Evolutionary conservation across 306 rosid genomes (phyloP).

Genomic region (Cucumis sativus): DNA sequence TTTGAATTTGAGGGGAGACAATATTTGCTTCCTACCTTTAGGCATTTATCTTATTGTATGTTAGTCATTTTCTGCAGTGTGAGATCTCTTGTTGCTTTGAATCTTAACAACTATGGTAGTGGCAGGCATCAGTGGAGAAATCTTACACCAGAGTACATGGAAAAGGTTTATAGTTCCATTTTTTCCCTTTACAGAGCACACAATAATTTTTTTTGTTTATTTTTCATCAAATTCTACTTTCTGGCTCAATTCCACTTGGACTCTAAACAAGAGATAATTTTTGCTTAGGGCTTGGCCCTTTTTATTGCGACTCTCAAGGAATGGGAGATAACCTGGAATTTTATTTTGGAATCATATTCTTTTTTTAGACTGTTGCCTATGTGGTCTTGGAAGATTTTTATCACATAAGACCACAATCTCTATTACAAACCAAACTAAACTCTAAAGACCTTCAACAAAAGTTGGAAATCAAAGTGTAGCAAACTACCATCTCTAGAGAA

Average conservation of each 20-base stretch:
- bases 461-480: neutral
- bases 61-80: constrained; percentile 47
- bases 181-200: neutral
- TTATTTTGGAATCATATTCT: neutral
- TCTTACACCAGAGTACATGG: constrained; percentile 72
- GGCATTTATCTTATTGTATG: neutral
- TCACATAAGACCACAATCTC: neutral
- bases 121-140: constrained; percentile 98
- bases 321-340: neutral
- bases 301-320: neutral
- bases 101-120: constrained; percentile 92
- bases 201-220: neutral
- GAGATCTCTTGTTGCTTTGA: constrained; percentile 82
- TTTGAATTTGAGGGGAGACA: neutral
- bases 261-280: neutral
- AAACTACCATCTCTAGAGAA: neutral
- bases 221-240: neutral
- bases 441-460: neutral
- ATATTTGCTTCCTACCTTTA: neutral
- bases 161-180: constrained; percentile 45
- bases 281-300: neutral
- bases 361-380: neutral
- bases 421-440: neutral
- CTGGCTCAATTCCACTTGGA: neutral
- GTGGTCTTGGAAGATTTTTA: too few relatives aligned